phyloP scores from a whole-genome alignment of 106 monocot genomes.

The Dioscorea zingiberensis region DNA sequence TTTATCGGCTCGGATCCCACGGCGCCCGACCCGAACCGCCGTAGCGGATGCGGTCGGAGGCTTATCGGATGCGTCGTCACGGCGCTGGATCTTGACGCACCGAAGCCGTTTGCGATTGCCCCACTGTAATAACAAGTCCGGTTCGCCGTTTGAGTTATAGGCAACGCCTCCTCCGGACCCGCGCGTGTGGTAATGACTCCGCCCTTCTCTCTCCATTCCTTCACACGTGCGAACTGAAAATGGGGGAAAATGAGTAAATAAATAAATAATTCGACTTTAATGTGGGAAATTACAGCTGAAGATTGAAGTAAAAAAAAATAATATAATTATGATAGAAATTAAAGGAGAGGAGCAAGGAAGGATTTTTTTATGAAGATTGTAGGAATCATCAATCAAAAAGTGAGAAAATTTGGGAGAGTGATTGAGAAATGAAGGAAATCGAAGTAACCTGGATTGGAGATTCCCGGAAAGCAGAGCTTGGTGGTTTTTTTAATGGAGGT shows the following conservation, averaged over 20 bases:
- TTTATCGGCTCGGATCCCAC: conserved; percentile 15
- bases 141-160: background rate
- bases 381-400: no score
- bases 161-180: conserved; percentile 1
- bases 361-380: no score
- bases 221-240: background rate
- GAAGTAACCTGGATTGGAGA: no score
- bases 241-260: background rate
- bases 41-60: conserved; percentile 1
- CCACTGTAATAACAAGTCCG: conserved; percentile 53
- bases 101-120: conserved; percentile 62
- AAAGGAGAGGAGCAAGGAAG: no score
- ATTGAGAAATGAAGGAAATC: no score
- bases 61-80: conserved; percentile 1
- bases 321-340: no score
- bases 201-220: conserved; percentile 15
- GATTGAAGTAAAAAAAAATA: no score
- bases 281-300: no score
- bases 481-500: no score
- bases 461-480: no score
- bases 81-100: conserved; percentile 48
- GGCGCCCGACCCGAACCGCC: background rate
- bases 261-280: no score
- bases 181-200: conserved; percentile 36
- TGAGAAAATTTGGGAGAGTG: no score